Evolutionary conservation across 1,139 yeast species (phyloP).

Genomic region (Saccharomycopsis phalli): DNA sequence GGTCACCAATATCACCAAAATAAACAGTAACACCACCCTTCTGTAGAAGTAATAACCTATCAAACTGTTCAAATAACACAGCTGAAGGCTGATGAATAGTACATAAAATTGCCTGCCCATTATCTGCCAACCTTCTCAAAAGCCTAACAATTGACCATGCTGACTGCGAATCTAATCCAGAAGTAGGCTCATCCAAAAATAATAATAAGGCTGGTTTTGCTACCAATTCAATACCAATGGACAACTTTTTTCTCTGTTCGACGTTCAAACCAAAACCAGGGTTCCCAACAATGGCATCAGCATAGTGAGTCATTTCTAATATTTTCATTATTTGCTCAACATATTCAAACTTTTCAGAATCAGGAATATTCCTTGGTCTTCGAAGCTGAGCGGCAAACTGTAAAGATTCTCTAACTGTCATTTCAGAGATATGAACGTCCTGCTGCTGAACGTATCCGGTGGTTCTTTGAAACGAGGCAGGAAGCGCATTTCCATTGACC

Average conservation of each 20-base stretch:
- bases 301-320: constrained; percentile 43
- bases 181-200: constrained; percentile 44
- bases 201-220: constrained; percentile 41
- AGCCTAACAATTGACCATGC: constrained; percentile 43
- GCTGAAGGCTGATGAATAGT: constrained; percentile 54
- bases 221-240: constrained; percentile 47
- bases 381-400: constrained; percentile 47
- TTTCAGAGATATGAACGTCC: constrained; percentile 45
- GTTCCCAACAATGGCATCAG: constrained; percentile 50
- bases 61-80: constrained; percentile 41
- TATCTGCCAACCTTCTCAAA: constrained; percentile 35
- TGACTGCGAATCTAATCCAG: constrained; percentile 47
- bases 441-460: constrained; percentile 59
- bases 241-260: constrained; percentile 50
- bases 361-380: constrained; percentile 40
- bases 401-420: constrained; percentile 48
- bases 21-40: constrained; percentile 53
- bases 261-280: constrained; percentile 49
- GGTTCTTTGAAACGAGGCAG: constrained; percentile 42
- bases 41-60: constrained; percentile 35
- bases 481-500: constrained; percentile 43
- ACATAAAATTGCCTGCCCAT: constrained; percentile 46
- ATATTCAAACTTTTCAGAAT: constrained; percentile 38
- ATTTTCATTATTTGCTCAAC: constrained; percentile 44
- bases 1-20: constrained; percentile 49